These are phyloP conservation scores for Elymus sibiricus DNA, from an alignment of 176 grass and related monocot species.

Conservation along the genomic window DNA sequence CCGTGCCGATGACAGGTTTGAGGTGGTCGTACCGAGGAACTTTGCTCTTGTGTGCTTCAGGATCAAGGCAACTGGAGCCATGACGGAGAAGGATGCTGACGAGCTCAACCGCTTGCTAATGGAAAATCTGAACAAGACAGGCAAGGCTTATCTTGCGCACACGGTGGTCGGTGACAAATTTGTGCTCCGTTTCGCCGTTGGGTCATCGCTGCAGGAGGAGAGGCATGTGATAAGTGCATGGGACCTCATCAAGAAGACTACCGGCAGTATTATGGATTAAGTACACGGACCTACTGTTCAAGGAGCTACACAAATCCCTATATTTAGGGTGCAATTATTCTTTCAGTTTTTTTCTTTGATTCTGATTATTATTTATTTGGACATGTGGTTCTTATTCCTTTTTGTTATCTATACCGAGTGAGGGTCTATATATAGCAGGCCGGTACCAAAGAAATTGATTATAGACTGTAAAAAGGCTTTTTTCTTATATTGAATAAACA, in stretches of 20 bases:
- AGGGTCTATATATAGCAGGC: not conserved
- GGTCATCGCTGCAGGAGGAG: not conserved
- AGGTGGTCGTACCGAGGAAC: not conserved
- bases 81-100: not conserved
- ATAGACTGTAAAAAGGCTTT: no score
- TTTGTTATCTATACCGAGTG: not conserved
- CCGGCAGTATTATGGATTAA: not conserved
- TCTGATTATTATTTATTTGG: not conserved
- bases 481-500: not conserved
- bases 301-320: not conserved
- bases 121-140: not conserved
- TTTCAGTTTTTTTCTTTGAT: not conserved
- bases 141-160: not conserved
- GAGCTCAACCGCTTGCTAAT: not conserved
- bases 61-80: not conserved
- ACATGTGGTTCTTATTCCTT: not conserved
- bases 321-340: not conserved
- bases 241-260: not conserved
- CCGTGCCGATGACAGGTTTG: not conserved
- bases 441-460: not conserved
- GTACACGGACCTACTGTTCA: not conserved
- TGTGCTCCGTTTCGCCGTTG: not conserved
- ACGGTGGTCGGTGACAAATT: not conserved
- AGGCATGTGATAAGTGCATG: not conserved
- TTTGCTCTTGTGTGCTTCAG: not conserved